Evolutionary conservation across 1,139 yeast species (phyloP).

Genomic region (Saccharomyces hybrid): DNA sequence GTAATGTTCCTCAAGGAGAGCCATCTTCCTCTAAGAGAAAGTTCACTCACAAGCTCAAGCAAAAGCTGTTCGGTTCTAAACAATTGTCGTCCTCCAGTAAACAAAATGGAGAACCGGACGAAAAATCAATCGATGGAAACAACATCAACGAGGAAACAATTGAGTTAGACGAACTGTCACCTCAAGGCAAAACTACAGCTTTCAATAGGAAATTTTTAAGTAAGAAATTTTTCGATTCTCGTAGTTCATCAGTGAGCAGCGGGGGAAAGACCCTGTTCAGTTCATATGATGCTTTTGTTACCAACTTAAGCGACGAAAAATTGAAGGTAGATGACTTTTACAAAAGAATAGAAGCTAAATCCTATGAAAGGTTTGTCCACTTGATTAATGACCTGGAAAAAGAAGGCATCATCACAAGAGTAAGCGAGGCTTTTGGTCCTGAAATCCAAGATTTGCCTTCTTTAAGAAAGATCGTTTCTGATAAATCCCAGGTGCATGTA

Average conservation of each 20-base stretch:
- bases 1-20: slow-evolving; percentile 2
- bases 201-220: background rate
- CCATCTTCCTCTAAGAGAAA: slow-evolving; percentile 5
- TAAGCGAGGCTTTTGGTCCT: background rate
- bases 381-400: slow-evolving; percentile 40
- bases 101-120: slow-evolving; percentile 7
- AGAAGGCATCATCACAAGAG: slow-evolving; percentile 15
- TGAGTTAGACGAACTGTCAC: slow-evolving; percentile 19
- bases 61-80: slow-evolving; percentile 9
- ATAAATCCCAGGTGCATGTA: background rate
- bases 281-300: slow-evolving; percentile 37
- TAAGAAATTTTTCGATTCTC: slow-evolving; percentile 16
- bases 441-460: background rate
- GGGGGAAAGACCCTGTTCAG: slow-evolving; percentile 21
- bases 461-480: background rate
- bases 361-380: slow-evolving; percentile 43
- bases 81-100: background rate
- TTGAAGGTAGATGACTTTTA: slow-evolving; percentile 54
- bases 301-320: slow-evolving; percentile 52
- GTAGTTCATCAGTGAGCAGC: slow-evolving; percentile 24
- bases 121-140: slow-evolving; percentile 7
- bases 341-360: slow-evolving; percentile 42
- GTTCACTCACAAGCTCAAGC: slow-evolving; percentile 12
- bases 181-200: background rate
- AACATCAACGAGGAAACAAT: slow-evolving; percentile 26